These are phyloP conservation scores for Telfairia occidentalis DNA, from an alignment of 331 rosid genomes.

Conservation along the genomic window DNA sequence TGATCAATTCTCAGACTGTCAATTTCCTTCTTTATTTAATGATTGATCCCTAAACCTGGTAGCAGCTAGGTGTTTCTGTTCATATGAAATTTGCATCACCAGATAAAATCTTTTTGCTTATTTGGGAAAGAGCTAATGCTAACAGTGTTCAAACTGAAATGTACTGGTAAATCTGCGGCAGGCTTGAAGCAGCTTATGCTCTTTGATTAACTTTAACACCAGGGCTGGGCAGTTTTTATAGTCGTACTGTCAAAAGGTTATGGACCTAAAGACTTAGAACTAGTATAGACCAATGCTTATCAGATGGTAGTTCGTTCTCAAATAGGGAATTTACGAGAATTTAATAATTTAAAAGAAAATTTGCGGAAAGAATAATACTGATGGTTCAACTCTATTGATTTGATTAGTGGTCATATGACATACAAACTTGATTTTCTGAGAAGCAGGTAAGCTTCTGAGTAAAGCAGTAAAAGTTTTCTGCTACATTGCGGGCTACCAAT, in stretches of 20 bases:
- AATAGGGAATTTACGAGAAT: neutral
- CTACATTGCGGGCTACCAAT: neutral
- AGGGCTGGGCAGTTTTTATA: neutral
- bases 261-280: neutral
- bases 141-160: neutral
- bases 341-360: neutral
- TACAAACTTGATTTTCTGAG: neutral
- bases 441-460: neutral
- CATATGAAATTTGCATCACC: neutral
- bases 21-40: neutral
- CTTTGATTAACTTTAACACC: neutral
- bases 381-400: neutral
- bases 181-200: neutral
- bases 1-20: neutral
- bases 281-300: neutral
- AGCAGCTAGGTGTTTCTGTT: neutral
- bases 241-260: neutral
- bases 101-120: neutral
- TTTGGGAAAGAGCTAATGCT: neutral
- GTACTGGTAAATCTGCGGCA: neutral
- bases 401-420: neutral
- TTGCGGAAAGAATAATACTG: neutral
- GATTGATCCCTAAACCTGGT: neutral
- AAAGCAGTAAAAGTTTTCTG: neutral
- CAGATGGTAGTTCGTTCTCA: neutral